A percentile compares a stretch with the other conserved stretches of the same genome.
Conservation (phyloP, 2,329 filamentous ascomycete species). For the Aspergillus pseudotamarii region DNA sequence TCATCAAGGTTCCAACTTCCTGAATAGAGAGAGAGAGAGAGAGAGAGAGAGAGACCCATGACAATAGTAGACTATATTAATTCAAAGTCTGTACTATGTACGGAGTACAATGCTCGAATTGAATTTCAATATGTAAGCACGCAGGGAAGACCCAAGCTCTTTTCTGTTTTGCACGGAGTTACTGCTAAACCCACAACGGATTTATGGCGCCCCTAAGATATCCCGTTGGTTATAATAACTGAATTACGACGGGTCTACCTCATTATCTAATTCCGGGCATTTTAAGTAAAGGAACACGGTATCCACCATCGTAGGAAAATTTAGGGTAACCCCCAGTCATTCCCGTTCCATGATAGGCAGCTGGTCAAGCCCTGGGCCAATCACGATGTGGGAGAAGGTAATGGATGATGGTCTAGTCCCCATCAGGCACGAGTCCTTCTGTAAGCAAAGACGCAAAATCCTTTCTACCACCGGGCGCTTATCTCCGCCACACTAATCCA, state of each 20-base stretch:
- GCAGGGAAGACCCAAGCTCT: too few relatives aligned
- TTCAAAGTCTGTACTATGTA: background rate
- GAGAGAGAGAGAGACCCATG: background rate
- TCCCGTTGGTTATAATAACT: background rate
- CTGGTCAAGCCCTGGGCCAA: background rate
- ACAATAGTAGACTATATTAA: background rate
- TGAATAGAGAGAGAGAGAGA: background rate
- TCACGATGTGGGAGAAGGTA: too few relatives aligned
- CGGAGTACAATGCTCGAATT: background rate
- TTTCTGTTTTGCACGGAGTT: background rate
- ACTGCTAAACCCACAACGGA: background rate
- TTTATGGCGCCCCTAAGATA: background rate
- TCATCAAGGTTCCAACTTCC: background rate
- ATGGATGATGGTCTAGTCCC: too few relatives aligned
- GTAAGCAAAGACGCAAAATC: background rate
- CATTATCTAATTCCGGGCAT: background rate
- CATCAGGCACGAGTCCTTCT: too few relatives aligned
- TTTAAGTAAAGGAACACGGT: background rate
- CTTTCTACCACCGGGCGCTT: background rate
- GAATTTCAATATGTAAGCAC: too few relatives aligned
- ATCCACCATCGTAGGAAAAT: background rate
- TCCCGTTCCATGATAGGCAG: background rate
- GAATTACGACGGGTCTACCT: background rate
- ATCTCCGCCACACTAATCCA: slow-evolving; percentile 1
- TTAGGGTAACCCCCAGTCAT: background rate